Evolutionary conservation across 352 stramenopile genomes (phyloP), one percentile per base, ranked within the genome.

Genomic region (Pythium biforme): DNA sequence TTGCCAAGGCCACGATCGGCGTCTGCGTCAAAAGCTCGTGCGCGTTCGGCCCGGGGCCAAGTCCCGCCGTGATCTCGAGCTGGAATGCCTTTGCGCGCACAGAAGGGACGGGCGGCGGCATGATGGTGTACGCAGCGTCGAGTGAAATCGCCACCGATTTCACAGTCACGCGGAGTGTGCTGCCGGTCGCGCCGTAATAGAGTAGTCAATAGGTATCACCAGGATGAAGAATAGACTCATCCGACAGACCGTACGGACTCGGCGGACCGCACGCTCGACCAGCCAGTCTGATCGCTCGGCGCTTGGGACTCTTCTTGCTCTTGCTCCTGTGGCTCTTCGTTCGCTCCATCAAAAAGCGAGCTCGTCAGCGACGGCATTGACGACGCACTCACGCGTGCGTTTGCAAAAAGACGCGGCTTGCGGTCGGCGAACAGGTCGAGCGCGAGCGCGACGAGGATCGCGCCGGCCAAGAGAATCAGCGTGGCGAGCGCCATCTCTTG

Each of bases 81-180:
- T 93, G 84, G 84, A 70, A 75, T 31, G 25, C 65, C 26, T 78
- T 84, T 22, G 73, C 74, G 43, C 63, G 74, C 8, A 54, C 70
- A 46, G 41, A 66, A 1, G 67, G 63, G 10, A 46, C 66, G n/a
- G 79, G 77, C 8, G 83, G 83, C 22, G 70, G 70, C 1, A 90
- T 93, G 77, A 90, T 89, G 78, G 72, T 93, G 40, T 93, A 88
- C 56, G 72, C 82, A 2, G 81, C 78, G 9, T 91, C 81, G 2
- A 60, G 71, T 14, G 84, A 93, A 53, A 75, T 77, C 2, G 31
- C 15, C 1, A 68, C 88, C 20, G 56, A 83, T 53, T 91, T 83
- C 33, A 57, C 72, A 0, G 69, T 77, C 34, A 90, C 79, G 1
- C 59, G 75, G 1, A 88, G 77, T 56, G 70, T 91, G 19, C 29